phyloP scores from a whole-genome alignment of 2,329 filamentous ascomycete genomes.

The Paecilomyces niveus region DNA sequence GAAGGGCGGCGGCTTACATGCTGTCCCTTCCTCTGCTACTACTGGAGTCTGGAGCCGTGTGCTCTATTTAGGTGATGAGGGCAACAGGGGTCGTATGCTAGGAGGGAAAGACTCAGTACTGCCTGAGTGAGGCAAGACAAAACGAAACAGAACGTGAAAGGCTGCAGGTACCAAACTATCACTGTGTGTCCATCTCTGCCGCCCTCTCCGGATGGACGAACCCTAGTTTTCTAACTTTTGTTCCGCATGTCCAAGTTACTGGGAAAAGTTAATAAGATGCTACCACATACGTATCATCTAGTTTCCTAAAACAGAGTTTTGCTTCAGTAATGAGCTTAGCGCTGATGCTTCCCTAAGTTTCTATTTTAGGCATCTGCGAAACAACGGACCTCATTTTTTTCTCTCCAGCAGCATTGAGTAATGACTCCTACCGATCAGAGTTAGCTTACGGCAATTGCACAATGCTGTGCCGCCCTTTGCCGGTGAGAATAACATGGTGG shows the following conservation, averaged over 20 bases:
- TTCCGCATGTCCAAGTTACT: not conserved
- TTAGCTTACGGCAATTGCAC: too few relatives aligned
- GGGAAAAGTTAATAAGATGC: not conserved
- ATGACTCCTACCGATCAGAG: not conserved
- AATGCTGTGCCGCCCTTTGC: not conserved
- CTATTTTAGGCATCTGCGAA: not conserved
- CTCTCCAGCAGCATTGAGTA: not conserved
- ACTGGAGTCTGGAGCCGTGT: not conserved
- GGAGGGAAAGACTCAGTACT: not conserved
- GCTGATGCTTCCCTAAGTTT: not conserved
- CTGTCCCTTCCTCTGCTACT: not conserved
- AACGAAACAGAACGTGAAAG: not conserved
- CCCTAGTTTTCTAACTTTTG: not conserved
- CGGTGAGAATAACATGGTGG: not conserved
- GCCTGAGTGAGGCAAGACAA: not conserved
- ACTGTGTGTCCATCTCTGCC: not conserved
- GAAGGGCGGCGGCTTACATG: not conserved
- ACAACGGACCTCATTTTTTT: not conserved
- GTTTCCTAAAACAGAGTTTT: not conserved
- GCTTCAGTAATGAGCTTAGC: not conserved
- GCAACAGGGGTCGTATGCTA: not conserved
- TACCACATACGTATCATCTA: not conserved
- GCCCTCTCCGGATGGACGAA: not conserved
- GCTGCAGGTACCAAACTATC: not conserved
- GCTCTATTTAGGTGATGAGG: not conserved